A percentile compares a stretch with the other conserved stretches of the same genome.
These are phyloP conservation scores for Corchorus capsularis DNA, from an alignment of 345 rosid species.

Conservation along the genomic window DNA sequence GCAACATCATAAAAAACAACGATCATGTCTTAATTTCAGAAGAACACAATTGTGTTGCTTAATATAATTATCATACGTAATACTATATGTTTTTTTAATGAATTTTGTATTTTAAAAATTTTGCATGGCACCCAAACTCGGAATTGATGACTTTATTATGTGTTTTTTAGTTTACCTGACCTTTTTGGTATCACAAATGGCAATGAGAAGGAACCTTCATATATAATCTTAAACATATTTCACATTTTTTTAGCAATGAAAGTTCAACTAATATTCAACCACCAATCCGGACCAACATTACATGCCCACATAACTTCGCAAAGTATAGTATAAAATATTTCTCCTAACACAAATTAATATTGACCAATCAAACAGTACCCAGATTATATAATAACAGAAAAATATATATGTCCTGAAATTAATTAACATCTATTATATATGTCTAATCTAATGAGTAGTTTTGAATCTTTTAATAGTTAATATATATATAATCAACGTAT, in stretches of 20 bases:
- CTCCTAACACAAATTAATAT: neutral
- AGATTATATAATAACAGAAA: neutral
- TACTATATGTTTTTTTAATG: too few relatives aligned
- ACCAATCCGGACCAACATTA: neutral
- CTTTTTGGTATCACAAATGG: neutral
- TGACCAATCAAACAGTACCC: conserved; percentile 2
- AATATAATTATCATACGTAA: too few relatives aligned
- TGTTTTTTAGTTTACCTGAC: neutral
- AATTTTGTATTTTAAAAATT: too few relatives aligned
- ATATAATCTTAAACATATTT: neutral
- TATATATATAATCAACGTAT: too few relatives aligned
- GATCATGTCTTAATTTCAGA: too few relatives aligned
- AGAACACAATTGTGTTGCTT: too few relatives aligned
- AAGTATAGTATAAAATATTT: neutral
- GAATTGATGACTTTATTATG: neutral
- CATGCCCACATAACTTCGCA: neutral
- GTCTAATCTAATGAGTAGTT: too few relatives aligned
- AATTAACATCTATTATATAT: neutral
- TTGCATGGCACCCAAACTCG: too few relatives aligned
- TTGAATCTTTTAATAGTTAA: too few relatives aligned
- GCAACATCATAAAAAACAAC: too few relatives aligned
- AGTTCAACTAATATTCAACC: neutral
- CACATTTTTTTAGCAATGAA: neutral
- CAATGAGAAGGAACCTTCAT: neutral
- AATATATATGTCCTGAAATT: neutral